Evolutionary conservation across 164 flowering plant species (phyloP).

Genomic region (Berberis thunbergii): DNA sequence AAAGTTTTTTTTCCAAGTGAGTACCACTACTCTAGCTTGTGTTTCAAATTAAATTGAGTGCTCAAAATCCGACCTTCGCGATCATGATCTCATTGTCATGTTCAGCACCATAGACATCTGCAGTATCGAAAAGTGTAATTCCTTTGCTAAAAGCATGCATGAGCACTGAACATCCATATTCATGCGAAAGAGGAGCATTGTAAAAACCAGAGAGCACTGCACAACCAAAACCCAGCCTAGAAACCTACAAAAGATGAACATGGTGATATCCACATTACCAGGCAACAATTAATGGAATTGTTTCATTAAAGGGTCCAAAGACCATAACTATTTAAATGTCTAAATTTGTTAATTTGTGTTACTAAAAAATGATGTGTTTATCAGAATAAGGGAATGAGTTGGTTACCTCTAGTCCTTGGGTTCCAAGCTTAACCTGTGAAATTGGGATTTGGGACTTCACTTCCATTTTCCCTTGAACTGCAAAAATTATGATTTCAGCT

Average conservation of each 20-base stretch:
- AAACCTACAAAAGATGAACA: constrained; percentile 14
- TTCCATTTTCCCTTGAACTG: background rate
- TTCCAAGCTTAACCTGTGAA: constrained; percentile 2
- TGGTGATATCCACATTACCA: background rate
- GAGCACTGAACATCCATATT: constrained; percentile 25
- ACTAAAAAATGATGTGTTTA: background rate
- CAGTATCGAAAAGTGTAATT: constrained; percentile 32
- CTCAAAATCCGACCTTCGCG: constrained; percentile 26
- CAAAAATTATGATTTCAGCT: background rate
- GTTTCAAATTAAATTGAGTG: background rate
- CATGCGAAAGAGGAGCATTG: constrained; percentile 25
- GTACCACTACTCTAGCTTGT: background rate
- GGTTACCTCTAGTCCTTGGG: constrained; percentile 7
- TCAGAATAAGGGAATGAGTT: too few species aligned
- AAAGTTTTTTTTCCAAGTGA: background rate
- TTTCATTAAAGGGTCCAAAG: background rate
- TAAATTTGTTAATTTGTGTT: background rate
- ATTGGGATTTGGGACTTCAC: constrained; percentile 1
- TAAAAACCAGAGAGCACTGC: constrained; percentile 3
- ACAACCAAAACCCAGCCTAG: constrained; percentile 36
- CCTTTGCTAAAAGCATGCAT: constrained; percentile 32
- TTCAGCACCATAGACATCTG: constrained; percentile 25
- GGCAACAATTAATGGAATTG: background rate
- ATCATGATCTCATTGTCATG: constrained; percentile 29
- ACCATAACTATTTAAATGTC: background rate